Percentiles rank a stretch among this genome's conserved stretches.
Evolutionary conservation across 1,139 yeast species (phyloP).

Genomic region (Scheffersomyces cryptocercus): DNA sequence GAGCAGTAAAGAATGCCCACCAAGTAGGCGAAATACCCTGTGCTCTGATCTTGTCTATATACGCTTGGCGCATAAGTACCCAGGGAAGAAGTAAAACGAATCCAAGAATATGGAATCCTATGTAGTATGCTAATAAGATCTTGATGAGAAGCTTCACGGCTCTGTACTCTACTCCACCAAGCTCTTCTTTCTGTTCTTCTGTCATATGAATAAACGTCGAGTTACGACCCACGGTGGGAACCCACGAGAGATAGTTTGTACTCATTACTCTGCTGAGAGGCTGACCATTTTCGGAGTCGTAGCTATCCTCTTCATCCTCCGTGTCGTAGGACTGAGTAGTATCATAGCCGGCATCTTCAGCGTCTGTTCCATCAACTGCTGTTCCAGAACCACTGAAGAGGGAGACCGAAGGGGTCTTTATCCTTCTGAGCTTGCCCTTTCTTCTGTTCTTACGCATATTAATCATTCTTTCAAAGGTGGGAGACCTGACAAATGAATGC

Average conservation of each 20-base stretch:
- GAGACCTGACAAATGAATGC: constrained; percentile 31
- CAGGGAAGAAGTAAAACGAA: constrained; percentile 65
- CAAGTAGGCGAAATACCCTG: constrained; percentile 74
- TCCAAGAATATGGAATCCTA: constrained; percentile 72
- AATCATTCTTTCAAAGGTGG: constrained; percentile 43
- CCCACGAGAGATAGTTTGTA: constrained; percentile 78
- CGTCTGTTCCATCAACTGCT: constrained; percentile 3
- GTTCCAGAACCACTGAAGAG: not conserved
- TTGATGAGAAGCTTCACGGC: constrained; percentile 76
- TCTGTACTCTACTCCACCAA: constrained; percentile 96
- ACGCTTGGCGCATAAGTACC: constrained; percentile 48
- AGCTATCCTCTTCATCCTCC: constrained; percentile 18
- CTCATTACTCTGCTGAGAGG: constrained; percentile 36
- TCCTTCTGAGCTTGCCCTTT: constrained; percentile 9
- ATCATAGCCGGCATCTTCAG: constrained; percentile 3
- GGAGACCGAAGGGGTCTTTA: constrained; percentile 5
- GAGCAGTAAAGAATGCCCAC: constrained; percentile 90
- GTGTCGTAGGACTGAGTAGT: constrained; percentile 2
- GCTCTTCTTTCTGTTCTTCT: constrained; percentile 84
- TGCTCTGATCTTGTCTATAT: constrained; percentile 41
- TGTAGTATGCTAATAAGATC: constrained; percentile 64
- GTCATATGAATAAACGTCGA: constrained; percentile 85
- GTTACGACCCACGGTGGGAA: constrained; percentile 92
- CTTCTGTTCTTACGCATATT: constrained; percentile 4
- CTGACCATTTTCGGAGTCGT: constrained; percentile 6